Base-by-base conservation (phyloP, 2,329 filamentous ascomycete genomes). In the Nemania sp. region DNA sequence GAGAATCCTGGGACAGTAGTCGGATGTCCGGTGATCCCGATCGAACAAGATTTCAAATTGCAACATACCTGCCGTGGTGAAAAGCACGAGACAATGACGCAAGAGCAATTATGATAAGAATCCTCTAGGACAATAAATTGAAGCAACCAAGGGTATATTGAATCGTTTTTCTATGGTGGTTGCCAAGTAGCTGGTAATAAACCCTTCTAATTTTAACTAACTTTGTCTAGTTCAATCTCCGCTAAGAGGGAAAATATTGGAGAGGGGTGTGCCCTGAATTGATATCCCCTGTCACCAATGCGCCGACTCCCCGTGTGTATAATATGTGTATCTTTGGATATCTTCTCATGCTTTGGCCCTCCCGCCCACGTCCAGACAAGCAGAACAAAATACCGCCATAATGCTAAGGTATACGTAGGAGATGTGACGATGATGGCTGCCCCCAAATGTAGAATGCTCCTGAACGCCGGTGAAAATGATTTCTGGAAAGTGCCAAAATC, bases 391-490 rank as follows among this genome's bases (percentile, higher is more conserved):
- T 58, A 53, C 65, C 65, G 49, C 68, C 62, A 22, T 62, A 54
- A 70, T 70, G 66, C 58, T 56, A 51, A 70, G 65, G 65, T 70
- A 70, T 68, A 66, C 51, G 53, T 52, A 62, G 57, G 53, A 67
- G 27, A 65, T 56, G 60, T 27, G 62, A 45, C 26, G 13, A 57
- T 70, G 43, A 69, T 24, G 67, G 62, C 51, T 57, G 53, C 38
- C 62, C 61, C 32, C 7, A 54, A 62, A 58, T n/a, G 38, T 54
- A 45, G 45, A 62, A 68, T 68, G 57, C 62, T 58, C 57, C 68
- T 59, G 58, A 68, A 70, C 68, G 68, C 68, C 68, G 62, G 43
- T 60, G 62, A 57, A 65, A 70, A 70, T 68, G 66, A 66, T 66
- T 66, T 66, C 35, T 62, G 29, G 32, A 66, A 68, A 29, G 63